Conservation (phyloP, 352 stramenopile species). For the Pythium insidiosum region DNA sequence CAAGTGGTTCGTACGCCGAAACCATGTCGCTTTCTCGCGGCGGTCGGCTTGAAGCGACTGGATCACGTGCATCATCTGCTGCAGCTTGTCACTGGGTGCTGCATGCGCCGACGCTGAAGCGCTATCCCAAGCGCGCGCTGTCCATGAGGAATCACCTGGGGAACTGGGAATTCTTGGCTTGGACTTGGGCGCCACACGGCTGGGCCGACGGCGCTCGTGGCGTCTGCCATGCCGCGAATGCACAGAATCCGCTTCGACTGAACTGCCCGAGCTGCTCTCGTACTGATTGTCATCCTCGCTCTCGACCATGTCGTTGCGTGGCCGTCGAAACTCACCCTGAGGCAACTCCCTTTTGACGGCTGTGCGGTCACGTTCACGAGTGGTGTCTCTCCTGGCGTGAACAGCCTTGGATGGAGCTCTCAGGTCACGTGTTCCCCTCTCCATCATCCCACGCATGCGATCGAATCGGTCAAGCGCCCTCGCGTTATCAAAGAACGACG, state of each 20-base stretch:
- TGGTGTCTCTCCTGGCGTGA: not conserved
- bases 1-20: too few species aligned
- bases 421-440: not conserved
- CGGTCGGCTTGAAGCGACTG: slow-evolving; percentile 26
- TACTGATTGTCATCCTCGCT: not conserved
- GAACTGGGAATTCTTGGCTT: not conserved
- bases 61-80: slow-evolving; percentile 18
- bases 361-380: not conserved
- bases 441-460: slow-evolving; percentile 6
- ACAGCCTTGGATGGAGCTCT: not conserved
- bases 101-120: too few species aligned
- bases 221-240: not conserved
- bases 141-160: not conserved
- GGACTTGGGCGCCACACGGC: not conserved
- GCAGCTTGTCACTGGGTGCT: slow-evolving; percentile 2
- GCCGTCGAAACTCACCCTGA: too few species aligned
- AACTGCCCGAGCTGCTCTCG: not conserved
- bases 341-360: not conserved
- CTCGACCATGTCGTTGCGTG: not conserved
- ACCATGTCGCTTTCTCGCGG: slow-evolving; percentile 24
- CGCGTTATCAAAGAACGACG: slow-evolving; percentile 6
- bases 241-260: not conserved
- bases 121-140: not conserved
- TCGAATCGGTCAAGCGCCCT: slow-evolving; percentile 6
- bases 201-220: not conserved